Evolutionary conservation across 148 eudicot genomes (phyloP).

Genomic region (Beta vulgaris): DNA sequence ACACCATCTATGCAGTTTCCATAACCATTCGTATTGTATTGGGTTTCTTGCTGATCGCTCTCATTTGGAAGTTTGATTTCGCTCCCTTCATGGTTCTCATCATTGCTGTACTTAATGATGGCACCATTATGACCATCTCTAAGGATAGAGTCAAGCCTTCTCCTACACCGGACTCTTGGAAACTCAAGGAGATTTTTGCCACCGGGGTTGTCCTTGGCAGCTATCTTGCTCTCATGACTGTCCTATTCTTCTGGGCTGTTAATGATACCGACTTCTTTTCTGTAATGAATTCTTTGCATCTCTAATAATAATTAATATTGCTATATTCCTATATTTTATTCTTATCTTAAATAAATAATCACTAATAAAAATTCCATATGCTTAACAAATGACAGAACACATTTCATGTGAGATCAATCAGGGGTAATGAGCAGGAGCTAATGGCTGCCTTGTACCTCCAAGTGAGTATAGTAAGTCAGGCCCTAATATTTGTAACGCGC

Average conservation of each 20-base stretch:
- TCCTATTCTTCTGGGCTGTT: constrained; percentile 63
- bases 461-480: constrained; percentile 79
- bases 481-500: constrained; percentile 73
- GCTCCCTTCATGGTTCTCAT: constrained; percentile 82
- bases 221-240: constrained; percentile 67
- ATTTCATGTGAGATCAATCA: constrained; percentile 50
- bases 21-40: constrained; percentile 71
- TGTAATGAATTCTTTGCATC: constrained; percentile 33
- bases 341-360: not conserved
- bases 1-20: constrained; percentile 76
- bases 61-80: constrained; percentile 72
- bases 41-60: constrained; percentile 68
- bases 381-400: constrained; percentile 33
- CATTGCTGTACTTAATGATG: constrained; percentile 70
- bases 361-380: not conserved
- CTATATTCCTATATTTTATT: not conserved
- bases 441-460: constrained; percentile 74
- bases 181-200: constrained; percentile 68
- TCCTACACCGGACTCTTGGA: constrained; percentile 75
- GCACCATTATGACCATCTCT: constrained; percentile 86
- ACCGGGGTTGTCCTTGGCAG: constrained; percentile 73
- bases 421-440: constrained; percentile 33
- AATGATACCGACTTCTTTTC: constrained; percentile 55
- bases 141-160: constrained; percentile 75
- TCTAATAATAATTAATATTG: not conserved